Evolutionary conservation across 108 stramenopile species (phyloP).

Genomic region (Cyclotella atomus): DNA sequence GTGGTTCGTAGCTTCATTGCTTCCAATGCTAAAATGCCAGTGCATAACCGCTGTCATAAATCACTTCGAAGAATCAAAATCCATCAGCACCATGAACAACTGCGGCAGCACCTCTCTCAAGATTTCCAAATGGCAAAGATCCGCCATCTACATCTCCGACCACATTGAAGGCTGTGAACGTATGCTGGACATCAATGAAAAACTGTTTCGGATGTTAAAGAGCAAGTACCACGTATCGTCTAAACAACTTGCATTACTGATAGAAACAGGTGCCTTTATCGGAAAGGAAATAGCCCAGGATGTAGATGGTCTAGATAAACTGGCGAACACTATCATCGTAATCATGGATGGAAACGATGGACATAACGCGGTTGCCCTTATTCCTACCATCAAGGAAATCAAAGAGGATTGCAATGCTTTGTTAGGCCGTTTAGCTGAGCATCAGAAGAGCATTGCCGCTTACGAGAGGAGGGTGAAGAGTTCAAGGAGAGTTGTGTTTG

Average conservation of each 20-base stretch:
- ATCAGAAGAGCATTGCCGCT: not conserved
- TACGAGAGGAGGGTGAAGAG: not conserved
- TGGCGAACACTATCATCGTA: not conserved
- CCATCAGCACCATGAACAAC: too few relatives aligned
- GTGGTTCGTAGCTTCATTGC: too few relatives aligned
- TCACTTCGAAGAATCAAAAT: not conserved
- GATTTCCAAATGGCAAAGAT: not conserved
- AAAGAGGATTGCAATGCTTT: not conserved
- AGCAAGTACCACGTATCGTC: not conserved
- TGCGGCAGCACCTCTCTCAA: too few relatives aligned
- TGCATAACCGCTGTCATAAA: too few relatives aligned
- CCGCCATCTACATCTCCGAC: not conserved
- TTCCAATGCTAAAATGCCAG: too few relatives aligned
- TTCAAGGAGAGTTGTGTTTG: not conserved
- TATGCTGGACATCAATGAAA: not conserved
- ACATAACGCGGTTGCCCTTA: not conserved
- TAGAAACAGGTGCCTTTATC: not conserved
- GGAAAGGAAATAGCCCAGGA: not conserved
- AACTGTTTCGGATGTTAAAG: not conserved
- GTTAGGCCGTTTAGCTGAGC: not conserved
- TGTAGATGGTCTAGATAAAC: not conserved
- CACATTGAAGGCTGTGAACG: conserved; percentile 7
- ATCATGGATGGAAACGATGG: not conserved
- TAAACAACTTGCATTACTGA: not conserved
- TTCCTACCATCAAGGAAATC: not conserved